Evolutionary conservation across 129 eudicot species (phyloP).

Genomic region (Helianthus annuus): DNA sequence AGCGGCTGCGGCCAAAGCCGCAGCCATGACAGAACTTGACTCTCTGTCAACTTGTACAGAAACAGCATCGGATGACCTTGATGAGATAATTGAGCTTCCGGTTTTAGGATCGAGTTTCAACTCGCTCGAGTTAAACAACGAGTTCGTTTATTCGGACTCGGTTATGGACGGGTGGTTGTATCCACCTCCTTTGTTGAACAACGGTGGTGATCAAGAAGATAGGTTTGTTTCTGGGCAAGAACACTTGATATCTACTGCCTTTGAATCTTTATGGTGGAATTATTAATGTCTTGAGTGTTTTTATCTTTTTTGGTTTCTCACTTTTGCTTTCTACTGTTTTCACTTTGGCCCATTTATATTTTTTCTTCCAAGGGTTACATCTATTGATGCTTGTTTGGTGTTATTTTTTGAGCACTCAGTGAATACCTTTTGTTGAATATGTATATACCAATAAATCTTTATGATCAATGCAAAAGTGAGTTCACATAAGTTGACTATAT

Average conservation of each 20-base stretch:
- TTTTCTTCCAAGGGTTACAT: conserved; percentile 23
- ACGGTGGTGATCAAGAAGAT: conserved; percentile 17
- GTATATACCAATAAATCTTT: conserved; percentile 19
- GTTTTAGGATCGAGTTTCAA: conserved; percentile 46
- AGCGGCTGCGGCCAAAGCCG: conserved; percentile 77
- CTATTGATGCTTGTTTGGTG: conserved; percentile 14
- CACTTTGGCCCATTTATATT: conserved; percentile 24
- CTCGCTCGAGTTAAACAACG: conserved; percentile 34
- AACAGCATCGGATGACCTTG: conserved; percentile 48
- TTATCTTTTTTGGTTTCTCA: neutral
- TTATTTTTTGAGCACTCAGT: conserved; percentile 23
- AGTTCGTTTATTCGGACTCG: conserved; percentile 47
- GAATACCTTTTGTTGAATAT: conserved; percentile 23
- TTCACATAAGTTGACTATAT: conserved; percentile 15
- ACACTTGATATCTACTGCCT: conserved; percentile 13
- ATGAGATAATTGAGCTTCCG: conserved; percentile 74
- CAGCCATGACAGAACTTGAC: conserved; percentile 56
- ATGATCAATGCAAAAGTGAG: conserved; percentile 8
- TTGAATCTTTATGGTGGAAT: conserved; percentile 34
- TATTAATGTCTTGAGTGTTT: conserved; percentile 15
- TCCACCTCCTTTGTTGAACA: conserved; percentile 41
- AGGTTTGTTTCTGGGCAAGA: conserved; percentile 28
- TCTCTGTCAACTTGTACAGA: neutral
- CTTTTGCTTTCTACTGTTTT: conserved; percentile 18
- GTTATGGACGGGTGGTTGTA: conserved; percentile 56